These are phyloP conservation scores for Ulota crispa DNA, from an alignment of 225 moss, liverwort and hornwort species.

Conservation along the genomic window DNA sequence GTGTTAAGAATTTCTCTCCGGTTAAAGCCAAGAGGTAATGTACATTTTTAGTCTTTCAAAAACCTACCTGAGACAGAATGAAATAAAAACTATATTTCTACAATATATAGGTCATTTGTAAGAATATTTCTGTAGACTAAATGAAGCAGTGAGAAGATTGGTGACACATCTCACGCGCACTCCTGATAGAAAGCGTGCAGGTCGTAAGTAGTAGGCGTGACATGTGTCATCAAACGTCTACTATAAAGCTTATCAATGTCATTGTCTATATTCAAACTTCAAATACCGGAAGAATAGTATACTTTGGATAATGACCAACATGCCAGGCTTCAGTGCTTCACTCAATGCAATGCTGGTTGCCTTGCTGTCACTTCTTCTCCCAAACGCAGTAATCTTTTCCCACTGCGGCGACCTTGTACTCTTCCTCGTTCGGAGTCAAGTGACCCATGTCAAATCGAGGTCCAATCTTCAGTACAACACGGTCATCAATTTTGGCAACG, in stretches of 20 bases:
- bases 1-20: not conserved
- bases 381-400: constrained; percentile 86
- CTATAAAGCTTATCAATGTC: not conserved
- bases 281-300: not conserved
- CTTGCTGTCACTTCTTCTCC: constrained; percentile 61
- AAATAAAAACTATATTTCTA: not conserved
- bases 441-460: constrained; percentile 63
- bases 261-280: not conserved
- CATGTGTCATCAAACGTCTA: constrained; percentile 48
- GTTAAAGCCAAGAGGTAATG: not conserved
- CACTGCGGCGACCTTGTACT: constrained; percentile 51
- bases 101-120: not conserved
- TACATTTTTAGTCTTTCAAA: too few species aligned
- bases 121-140: not conserved
- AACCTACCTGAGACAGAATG: not conserved
- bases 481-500: constrained; percentile 60
- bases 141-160: constrained; percentile 25
- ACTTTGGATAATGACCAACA: not conserved
- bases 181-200: not conserved
- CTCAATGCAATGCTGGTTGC: not conserved
- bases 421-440: constrained; percentile 49
- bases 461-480: constrained; percentile 69
- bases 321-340: not conserved
- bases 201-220: constrained; percentile 31
- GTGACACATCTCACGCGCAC: constrained; percentile 37